Conservation (phyloP, 495 filamentous ascomycete species). For the Venustampulla echinocandica region DNA sequence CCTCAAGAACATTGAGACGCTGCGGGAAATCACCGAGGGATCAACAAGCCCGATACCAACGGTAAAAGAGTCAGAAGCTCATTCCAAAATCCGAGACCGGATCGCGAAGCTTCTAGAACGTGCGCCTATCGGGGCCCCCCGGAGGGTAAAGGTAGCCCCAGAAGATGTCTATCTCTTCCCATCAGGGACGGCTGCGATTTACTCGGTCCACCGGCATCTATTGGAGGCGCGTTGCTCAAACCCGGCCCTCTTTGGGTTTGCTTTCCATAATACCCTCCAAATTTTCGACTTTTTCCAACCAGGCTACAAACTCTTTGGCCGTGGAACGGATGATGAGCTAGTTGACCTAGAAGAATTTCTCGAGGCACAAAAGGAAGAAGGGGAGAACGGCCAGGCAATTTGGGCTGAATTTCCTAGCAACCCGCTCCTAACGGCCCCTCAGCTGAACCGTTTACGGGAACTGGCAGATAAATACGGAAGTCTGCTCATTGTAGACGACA, state of each 20-base stretch:
- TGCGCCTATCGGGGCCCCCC: constrained; percentile 15
- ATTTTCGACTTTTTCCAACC: constrained; percentile 24
- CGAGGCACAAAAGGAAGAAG: constrained; percentile 13
- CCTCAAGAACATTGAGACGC: constrained; percentile 24
- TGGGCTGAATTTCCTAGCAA: constrained; percentile 30
- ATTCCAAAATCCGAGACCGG: constrained; percentile 25
- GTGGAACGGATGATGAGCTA: constrained; percentile 19
- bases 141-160: constrained; percentile 9
- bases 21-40: constrained; percentile 17
- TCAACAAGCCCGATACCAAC: constrained; percentile 1
- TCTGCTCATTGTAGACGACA: constrained; percentile 29
- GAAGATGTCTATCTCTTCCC: constrained; percentile 30
- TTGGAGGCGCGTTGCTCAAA: constrained; percentile 1
- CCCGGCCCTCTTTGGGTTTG: constrained; percentile 24
- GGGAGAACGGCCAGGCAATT: constrained; percentile 21
- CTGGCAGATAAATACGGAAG: constrained; percentile 26
- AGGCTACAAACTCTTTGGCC: constrained; percentile 16
- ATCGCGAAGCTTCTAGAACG: constrained; percentile 30
- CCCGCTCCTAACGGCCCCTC: constrained; percentile 22
- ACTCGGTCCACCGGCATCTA: constrained; percentile 17
- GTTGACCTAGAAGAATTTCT: constrained; percentile 20
- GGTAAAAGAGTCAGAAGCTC: constrained; percentile 22
- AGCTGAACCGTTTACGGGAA: constrained; percentile 22
- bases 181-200: constrained; percentile 29
- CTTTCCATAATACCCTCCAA: constrained; percentile 23